Percentiles rank a stretch among this genome's conserved stretches.
Conservation (phyloP, 345 rosid genomes). For the Lagerstroemia speciosa region DNA sequence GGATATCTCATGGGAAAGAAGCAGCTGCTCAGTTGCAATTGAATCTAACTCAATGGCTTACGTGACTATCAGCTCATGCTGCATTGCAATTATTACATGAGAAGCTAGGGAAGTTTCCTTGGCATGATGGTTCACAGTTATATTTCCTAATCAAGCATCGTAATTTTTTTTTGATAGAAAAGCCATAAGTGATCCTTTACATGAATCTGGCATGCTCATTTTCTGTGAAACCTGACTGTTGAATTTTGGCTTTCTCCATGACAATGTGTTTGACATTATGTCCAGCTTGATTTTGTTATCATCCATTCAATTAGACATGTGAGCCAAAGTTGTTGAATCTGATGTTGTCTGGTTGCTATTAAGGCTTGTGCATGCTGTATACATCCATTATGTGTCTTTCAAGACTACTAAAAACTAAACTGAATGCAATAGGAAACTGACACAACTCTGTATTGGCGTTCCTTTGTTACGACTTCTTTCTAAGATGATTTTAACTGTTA, state of each 20-base stretch:
- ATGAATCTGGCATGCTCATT: too few species aligned
- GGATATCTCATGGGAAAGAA: not conserved
- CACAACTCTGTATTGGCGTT: too few species aligned
- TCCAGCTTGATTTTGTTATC: not conserved
- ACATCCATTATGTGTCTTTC: not conserved
- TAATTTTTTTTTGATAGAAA: too few species aligned
- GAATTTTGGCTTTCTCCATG: too few species aligned
- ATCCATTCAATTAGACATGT: not conserved
- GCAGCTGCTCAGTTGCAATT: not conserved
- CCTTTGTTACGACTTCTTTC: not conserved
- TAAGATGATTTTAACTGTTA: not conserved
- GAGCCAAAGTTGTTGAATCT: not conserved
- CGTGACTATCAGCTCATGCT: not conserved
- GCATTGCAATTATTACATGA: not conserved
- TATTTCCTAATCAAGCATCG: not conserved
- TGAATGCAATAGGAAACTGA: not conserved
- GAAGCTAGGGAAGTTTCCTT: not conserved
- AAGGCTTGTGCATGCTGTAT: not conserved
- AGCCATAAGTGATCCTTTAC: too few species aligned
- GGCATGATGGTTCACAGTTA: not conserved
- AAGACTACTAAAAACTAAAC: too few species aligned
- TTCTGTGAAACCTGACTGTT: not conserved
- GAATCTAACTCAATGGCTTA: not conserved
- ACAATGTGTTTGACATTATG: not conserved
- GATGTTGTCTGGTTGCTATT: not conserved